Percentiles rank a stretch among this genome's conserved stretches.
Evolutionary conservation across 2,329 filamentous ascomycete species (phyloP).

Genomic region (Emmonsiellopsis sp.): DNA sequence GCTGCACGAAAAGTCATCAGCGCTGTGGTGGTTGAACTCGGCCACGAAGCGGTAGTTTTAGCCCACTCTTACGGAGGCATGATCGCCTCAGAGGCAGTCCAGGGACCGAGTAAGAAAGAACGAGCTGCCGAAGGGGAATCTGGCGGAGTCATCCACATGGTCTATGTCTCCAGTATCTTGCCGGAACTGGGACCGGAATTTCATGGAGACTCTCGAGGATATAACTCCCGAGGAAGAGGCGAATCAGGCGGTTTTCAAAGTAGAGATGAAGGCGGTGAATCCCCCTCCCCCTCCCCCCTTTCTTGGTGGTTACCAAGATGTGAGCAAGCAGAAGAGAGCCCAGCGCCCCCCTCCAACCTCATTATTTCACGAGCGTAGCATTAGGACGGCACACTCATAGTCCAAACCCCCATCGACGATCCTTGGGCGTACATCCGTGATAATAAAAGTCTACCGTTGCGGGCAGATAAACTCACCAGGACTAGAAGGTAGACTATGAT

Average conservation of each 20-base stretch:
- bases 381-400: slow-evolving; percentile 2
- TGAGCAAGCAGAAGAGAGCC: background rate
- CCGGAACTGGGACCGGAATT: background rate
- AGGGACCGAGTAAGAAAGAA: slow-evolving; percentile 15
- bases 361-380: no score
- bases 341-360: background rate
- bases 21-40: slow-evolving; percentile 19
- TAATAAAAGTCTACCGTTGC: no score
- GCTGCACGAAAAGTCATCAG: slow-evolving; percentile 19
- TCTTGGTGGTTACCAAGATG: background rate
- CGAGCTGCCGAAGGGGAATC: background rate
- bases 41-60: slow-evolving; percentile 28
- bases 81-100: slow-evolving; percentile 19
- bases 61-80: slow-evolving; percentile 30
- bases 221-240: background rate
- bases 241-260: background rate
- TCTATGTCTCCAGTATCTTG: slow-evolving; percentile 7
- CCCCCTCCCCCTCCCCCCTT: background rate
- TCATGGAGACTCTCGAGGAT: background rate
- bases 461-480: no score
- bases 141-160: slow-evolving; percentile 6
- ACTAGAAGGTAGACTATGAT: no score
- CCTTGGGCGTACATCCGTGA: no score
- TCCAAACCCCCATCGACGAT: slow-evolving; percentile 1
- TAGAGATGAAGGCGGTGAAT: background rate